These are phyloP conservation scores for Debaryomyces sp. DNA, from an alignment of 1,139 yeast genomes.

Conservation along the genomic window DNA sequence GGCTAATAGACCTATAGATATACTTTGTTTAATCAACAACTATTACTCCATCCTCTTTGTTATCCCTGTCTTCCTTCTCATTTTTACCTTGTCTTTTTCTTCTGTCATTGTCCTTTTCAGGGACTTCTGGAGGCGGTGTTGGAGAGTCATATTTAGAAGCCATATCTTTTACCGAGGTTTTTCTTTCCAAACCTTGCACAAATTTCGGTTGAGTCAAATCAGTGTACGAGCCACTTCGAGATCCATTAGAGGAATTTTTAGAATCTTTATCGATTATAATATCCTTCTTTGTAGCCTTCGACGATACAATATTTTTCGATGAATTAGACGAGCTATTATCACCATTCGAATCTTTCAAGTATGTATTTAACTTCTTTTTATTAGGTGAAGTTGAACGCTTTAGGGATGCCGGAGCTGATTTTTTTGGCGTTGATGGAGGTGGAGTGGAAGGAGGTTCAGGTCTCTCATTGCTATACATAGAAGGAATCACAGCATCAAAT, in stretches of 20 bases:
- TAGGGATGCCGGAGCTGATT: conserved; percentile 25
- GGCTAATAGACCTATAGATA: not conserved
- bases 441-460: conserved; percentile 11
- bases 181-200: conserved; percentile 30
- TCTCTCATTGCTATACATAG: not conserved
- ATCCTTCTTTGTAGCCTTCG: conserved; percentile 35
- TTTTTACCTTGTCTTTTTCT: not conserved
- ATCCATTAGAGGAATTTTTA: conserved; percentile 13
- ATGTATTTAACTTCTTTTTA: conserved; percentile 35
- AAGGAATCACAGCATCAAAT: not conserved
- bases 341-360: conserved; percentile 28
- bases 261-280: conserved; percentile 12
- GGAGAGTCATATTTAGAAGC: conserved; percentile 35
- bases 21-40: conserved; percentile 7
- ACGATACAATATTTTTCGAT: conserved; percentile 23
- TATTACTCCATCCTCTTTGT: conserved; percentile 2
- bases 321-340: not conserved
- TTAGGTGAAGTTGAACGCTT: conserved; percentile 45
- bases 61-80: not conserved
- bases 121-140: conserved; percentile 3
- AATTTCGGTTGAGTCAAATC: conserved; percentile 36
- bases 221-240: conserved; percentile 13
- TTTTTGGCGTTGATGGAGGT: conserved; percentile 25
- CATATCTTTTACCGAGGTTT: conserved; percentile 38
- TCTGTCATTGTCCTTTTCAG: conserved; percentile 2